These are phyloP conservation scores for Emmonsiellopsis sp. DNA, from an alignment of 2,329 filamentous ascomycete species.

Conservation along the genomic window DNA sequence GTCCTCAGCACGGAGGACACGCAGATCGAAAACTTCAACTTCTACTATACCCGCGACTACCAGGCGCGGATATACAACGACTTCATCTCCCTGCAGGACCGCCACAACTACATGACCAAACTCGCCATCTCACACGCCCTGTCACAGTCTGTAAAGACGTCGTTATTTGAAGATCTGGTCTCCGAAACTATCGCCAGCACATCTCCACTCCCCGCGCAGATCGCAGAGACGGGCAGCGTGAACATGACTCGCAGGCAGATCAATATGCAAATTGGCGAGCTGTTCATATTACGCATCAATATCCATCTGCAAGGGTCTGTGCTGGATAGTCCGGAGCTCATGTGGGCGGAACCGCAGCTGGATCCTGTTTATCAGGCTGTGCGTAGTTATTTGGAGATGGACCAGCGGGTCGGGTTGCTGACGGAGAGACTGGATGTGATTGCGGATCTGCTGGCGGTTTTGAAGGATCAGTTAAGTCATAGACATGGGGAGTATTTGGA, in stretches of 20 bases:
- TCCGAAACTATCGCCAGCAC: conserved; percentile 88
- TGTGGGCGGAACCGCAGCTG: conserved; percentile 96
- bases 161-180: conserved; percentile 89
- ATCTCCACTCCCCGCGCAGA: conserved; percentile 85
- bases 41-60: conserved; percentile 97
- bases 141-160: conserved; percentile 95
- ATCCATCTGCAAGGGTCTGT: conserved; percentile 97
- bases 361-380: conserved; percentile 96
- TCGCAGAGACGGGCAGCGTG: conserved; percentile 86
- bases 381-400: conserved; percentile 93
- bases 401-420: conserved; percentile 80
- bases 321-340: conserved; percentile 90
- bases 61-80: conserved; percentile 99
- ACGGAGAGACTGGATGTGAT: conserved; percentile 90
- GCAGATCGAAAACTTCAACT: conserved; percentile 97
- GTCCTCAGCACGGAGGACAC: conserved; percentile 82
- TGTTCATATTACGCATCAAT: conserved; percentile 95
- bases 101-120: conserved; percentile 97
- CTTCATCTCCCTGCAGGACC: conserved; percentile 90
- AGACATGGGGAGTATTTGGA: conserved; percentile 83
- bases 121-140: conserved; percentile 91
- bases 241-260: conserved; percentile 80
- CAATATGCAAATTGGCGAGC: conserved; percentile 98
- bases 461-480: conserved; percentile 92
- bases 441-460: conserved; percentile 78